A percentile compares a stretch with the other conserved stretches of the same genome.
Evolutionary conservation across 495 filamentous ascomycete genomes (phyloP).

Genomic region (Talaromyces wortmannii): DNA sequence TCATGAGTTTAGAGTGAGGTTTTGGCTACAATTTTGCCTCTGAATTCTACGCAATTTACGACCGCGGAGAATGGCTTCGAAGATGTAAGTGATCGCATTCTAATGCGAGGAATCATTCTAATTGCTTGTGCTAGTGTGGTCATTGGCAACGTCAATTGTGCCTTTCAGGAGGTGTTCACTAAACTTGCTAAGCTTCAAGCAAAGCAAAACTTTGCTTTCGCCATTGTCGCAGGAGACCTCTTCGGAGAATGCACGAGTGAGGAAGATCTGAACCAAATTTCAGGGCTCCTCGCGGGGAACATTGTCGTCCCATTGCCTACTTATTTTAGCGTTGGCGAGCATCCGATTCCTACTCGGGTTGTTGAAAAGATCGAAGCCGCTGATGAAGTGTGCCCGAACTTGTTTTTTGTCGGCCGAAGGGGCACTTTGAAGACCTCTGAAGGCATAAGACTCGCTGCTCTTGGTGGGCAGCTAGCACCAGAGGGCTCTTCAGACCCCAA

Average conservation of each 20-base stretch:
- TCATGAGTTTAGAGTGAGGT: not conserved
- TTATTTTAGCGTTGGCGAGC: conserved; percentile 76
- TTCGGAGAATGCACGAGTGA: conserved; percentile 49
- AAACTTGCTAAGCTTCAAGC: conserved; percentile 72
- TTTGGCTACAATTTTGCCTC: not conserved
- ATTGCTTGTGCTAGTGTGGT: conserved; percentile 54
- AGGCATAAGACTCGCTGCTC: conserved; percentile 73
- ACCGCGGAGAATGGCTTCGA: conserved; percentile 48
- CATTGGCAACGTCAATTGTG: conserved; percentile 70
- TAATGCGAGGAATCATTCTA: conserved; percentile 2
- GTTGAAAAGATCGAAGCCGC: conserved; percentile 65
- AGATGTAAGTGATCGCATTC: conserved; percentile 51
- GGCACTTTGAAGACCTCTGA: conserved; percentile 82
- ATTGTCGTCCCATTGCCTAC: conserved; percentile 70
- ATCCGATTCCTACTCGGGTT: conserved; percentile 58
- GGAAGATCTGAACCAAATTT: conserved; percentile 49
- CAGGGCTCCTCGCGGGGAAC: conserved; percentile 58
- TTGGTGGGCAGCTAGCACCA: conserved; percentile 64
- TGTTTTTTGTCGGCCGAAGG: conserved; percentile 82
- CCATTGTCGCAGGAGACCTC: conserved; percentile 76
- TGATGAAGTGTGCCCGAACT: conserved; percentile 80
- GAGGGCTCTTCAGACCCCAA: conserved; percentile 36
- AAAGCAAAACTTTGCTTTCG: conserved; percentile 82
- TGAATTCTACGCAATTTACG: not conserved
- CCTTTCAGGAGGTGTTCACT: conserved; percentile 62